Evolutionary conservation across 2,329 filamentous ascomycete genomes (phyloP).

Genomic region (Diaporthe batatas): DNA sequence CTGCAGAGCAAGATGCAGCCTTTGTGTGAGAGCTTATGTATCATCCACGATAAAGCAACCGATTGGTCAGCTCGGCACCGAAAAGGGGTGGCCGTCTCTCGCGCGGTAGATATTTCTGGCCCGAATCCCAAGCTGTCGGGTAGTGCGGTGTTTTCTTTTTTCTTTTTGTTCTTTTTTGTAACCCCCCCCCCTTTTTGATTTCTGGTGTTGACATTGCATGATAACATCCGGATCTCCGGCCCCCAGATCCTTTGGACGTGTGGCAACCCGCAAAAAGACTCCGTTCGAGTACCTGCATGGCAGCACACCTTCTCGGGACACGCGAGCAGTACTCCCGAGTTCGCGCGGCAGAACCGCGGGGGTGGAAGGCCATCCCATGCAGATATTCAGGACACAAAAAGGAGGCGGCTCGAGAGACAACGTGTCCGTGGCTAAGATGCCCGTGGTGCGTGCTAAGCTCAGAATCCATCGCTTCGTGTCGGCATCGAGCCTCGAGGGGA

Average conservation of each 20-base stretch:
- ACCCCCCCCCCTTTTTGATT: too few species aligned
- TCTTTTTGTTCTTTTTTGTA: too few species aligned
- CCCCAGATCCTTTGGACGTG: conserved; percentile 2
- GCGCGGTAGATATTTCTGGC: not conserved
- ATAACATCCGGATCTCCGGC: not conserved
- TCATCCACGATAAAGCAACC: not conserved
- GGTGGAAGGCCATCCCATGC: not conserved
- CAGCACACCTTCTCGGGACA: not conserved
- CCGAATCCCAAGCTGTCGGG: not conserved
- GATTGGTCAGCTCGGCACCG: conserved; percentile 17
- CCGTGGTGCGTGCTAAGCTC: conserved; percentile 15
- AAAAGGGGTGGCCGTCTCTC: not conserved
- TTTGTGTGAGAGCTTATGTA: not conserved
- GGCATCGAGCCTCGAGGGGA: not conserved
- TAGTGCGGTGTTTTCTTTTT: not conserved
- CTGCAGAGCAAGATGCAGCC: not conserved
- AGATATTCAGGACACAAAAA: not conserved
- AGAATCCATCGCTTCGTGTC: conserved; percentile 2
- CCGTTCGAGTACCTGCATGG: conserved; percentile 2
- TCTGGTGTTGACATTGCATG: conserved; percentile 2
- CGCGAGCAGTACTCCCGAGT: not conserved
- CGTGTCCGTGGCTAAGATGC: not conserved
- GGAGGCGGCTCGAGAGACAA: not conserved
- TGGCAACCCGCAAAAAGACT: conserved; percentile 12
- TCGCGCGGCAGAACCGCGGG: conserved; percentile 10